Conservation (phyloP, 75 land plant genomes). For the Azolla pinnata region DNA sequence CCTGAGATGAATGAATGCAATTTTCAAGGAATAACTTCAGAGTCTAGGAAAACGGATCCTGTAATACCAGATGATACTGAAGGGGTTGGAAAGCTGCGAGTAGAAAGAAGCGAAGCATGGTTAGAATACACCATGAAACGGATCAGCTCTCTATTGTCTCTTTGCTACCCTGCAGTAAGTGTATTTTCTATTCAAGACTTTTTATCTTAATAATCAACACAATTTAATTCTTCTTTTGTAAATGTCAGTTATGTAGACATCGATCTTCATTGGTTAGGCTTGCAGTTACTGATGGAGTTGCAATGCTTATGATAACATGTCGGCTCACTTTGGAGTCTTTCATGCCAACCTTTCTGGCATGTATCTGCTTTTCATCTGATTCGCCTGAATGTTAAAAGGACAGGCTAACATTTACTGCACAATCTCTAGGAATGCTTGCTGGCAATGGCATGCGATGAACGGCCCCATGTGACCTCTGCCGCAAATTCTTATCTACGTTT, state of each 20-base stretch:
- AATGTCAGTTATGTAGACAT: slow-evolving; percentile 63
- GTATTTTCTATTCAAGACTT: no score
- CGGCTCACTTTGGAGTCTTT: slow-evolving; percentile 44
- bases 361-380: slow-evolving; percentile 4
- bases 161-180: slow-evolving; percentile 67
- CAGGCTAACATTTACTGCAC: not conserved
- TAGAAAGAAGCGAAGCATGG: slow-evolving; percentile 65
- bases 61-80: not conserved
- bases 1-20: not conserved
- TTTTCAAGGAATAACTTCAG: no score
- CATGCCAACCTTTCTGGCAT: slow-evolving; percentile 66
- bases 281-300: slow-evolving; percentile 53
- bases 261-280: slow-evolving; percentile 53
- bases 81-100: slow-evolving; percentile 18
- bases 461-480: slow-evolving; percentile 45
- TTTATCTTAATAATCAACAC: no score
- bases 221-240: no score
- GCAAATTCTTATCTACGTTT: slow-evolving; percentile 47
- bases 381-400: not conserved
- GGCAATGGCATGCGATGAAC: slow-evolving; percentile 71
- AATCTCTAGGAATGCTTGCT: slow-evolving; percentile 71
- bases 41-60: not conserved
- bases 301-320: slow-evolving; percentile 49
- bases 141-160: slow-evolving; percentile 48
- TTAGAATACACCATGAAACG: slow-evolving; percentile 45